Percentiles rank a stretch among this genome's conserved stretches.
Conservation (phyloP, 345 rosid genomes). For the Firmiana major region DNA sequence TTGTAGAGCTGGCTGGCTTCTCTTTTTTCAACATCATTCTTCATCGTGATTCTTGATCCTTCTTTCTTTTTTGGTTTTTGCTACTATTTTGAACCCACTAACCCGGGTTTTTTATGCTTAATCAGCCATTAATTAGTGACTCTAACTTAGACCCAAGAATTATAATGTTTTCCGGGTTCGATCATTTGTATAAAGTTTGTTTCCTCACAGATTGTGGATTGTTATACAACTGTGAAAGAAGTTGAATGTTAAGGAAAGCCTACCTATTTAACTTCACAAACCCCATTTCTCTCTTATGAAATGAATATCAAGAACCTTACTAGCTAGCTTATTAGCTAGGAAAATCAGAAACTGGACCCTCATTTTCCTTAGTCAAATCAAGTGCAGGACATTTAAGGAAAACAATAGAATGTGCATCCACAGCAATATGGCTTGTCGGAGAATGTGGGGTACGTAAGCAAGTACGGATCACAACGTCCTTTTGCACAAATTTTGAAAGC, state of each 20-base stretch:
- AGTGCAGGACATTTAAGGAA: not conserved
- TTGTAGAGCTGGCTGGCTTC: slow-evolving; percentile 4
- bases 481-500: not conserved
- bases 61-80: not conserved
- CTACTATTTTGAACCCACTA: slow-evolving; percentile 10
- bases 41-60: slow-evolving; percentile 11
- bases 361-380: slow-evolving; percentile 13
- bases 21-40: slow-evolving; percentile 40
- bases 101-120: slow-evolving; percentile 33
- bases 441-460: slow-evolving; percentile 49
- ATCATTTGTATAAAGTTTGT: slow-evolving; percentile 40
- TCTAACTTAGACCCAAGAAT: slow-evolving; percentile 36
- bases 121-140: slow-evolving; percentile 18
- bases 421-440: slow-evolving; percentile 39
- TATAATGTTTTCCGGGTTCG: slow-evolving; percentile 29
- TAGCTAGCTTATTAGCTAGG: not conserved
- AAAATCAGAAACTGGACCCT: not conserved
- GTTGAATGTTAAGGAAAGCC: slow-evolving; percentile 27
- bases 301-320: not conserved
- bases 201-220: slow-evolving; percentile 51
- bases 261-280: not conserved
- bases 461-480: slow-evolving; percentile 37
- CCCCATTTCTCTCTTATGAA: too few relatives aligned
- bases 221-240: slow-evolving; percentile 49
- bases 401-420: not conserved